Conservation (phyloP, 2,329 filamentous ascomycete genomes). For the Hymenotorrendiella dingleyae region DNA sequence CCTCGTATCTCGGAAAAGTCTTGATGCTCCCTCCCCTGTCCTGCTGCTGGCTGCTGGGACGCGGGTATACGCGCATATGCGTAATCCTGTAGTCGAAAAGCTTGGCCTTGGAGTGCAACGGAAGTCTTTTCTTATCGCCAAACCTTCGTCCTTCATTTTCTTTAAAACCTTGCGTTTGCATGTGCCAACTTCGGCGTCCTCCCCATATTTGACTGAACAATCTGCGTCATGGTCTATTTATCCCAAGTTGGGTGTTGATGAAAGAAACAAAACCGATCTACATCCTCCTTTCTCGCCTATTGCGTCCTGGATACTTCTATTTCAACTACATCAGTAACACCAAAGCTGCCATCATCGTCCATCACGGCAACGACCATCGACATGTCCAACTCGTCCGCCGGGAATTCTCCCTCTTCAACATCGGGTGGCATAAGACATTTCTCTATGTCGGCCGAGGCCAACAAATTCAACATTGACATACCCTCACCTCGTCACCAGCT, state of each 20-base stretch:
- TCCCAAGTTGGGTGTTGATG: conserved; percentile 13
- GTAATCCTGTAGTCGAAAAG: no score
- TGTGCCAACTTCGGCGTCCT: conserved; percentile 7
- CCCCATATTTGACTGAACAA: conserved; percentile 8
- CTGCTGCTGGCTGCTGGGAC: no score
- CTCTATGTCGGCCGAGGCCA: conserved; percentile 28
- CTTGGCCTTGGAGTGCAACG: no score
- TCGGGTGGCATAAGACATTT: conserved; percentile 22
- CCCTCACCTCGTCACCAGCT: conserved; percentile 25
- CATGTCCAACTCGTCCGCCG: conserved; percentile 29
- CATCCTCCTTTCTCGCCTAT: not conserved
- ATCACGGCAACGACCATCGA: conserved; percentile 13
- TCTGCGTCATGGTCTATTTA: conserved; percentile 4
- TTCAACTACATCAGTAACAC: conserved; percentile 2
- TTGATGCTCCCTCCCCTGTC: no score
- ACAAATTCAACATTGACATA: conserved; percentile 27
- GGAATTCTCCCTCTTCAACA: conserved; percentile 26
- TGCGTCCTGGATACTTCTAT: no score
- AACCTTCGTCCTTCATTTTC: conserved; percentile 11
- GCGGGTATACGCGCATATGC: conserved; percentile 16
- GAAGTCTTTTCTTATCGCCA: conserved; percentile 15
- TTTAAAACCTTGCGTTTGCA: conserved; percentile 11
- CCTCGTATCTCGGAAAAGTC: not conserved
- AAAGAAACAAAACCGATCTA: not conserved
- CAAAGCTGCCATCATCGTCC: conserved; percentile 3